These are phyloP conservation scores for Neohortaea acidophila DNA, from an alignment of 495 filamentous ascomycete genomes.

Conservation along the genomic window DNA sequence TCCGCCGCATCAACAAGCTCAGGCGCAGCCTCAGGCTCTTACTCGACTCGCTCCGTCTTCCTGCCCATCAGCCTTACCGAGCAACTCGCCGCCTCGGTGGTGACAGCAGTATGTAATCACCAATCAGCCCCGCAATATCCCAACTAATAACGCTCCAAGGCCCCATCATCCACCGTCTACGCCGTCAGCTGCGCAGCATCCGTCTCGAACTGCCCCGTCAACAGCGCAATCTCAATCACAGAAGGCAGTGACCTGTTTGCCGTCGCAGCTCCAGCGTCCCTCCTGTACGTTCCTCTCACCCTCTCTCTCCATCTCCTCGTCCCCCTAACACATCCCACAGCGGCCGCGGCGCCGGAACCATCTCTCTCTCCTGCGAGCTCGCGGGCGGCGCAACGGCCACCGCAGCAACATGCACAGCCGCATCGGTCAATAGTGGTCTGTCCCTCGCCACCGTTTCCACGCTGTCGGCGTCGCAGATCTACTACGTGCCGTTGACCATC, in stretches of 20 bases:
- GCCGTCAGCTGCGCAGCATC: conserved; percentile 9
- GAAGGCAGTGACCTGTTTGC: conserved; percentile 12
- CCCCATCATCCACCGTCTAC: conserved; percentile 8
- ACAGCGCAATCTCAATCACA: conserved; percentile 9
- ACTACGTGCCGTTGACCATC: conserved; percentile 8
- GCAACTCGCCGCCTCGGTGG: conserved; percentile 2
- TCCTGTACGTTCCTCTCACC: not conserved
- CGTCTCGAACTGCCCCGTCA: conserved; percentile 6
- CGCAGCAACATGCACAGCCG: conserved; percentile 7
- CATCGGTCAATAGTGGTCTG: not conserved
- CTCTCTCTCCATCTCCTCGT: not conserved
- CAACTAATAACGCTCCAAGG: conserved; percentile 1
- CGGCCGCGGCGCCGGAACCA: not conserved
- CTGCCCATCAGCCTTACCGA: not conserved
- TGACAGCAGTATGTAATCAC: conserved; percentile 11
- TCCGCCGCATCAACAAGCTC: no score
- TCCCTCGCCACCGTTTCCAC: conserved; percentile 5
- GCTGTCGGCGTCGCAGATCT: conserved; percentile 3
- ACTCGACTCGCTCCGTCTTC: conserved; percentile 2
- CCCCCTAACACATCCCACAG: not conserved
- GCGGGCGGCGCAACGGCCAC: conserved; percentile 3
- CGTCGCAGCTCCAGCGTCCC: conserved; percentile 2
- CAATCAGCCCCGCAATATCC: not conserved
- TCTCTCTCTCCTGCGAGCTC: conserved; percentile 6
- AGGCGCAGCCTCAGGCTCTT: no score